Base-by-base conservation (phyloP, 2,329 filamentous ascomycete species). In the Didymella pinodella region DNA sequence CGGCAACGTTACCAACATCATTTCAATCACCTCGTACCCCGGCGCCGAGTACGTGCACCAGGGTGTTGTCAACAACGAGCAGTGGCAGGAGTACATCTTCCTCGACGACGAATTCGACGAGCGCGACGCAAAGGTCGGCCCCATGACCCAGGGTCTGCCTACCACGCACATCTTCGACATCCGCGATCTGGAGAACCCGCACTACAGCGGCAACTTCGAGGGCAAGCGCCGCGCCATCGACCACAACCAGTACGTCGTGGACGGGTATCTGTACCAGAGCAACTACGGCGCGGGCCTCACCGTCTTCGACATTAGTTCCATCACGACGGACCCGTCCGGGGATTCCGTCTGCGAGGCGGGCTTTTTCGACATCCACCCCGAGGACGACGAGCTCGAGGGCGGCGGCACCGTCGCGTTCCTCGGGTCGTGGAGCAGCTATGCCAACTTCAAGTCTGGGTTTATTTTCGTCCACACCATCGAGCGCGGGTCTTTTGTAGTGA, bases 21-120 rank as follows among this genome's bases (percentile, higher is more conserved):
- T 85, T 70, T 84, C 82, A 40, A 77, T 77, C 58, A 84, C 82
- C 4, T 78, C 77, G 0, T 86, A 85, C 67, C 77, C 81, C 11
- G 84, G 84, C 28, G 81, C 81, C 22, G 70, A 78, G 31, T 87
- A 86, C 71, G 83, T 83, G 2, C 85, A 87, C 65, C 84, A 86
- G 66, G 85, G 85, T 20, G 65, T 65, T 7, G 65, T 71, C 47
- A 69, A 69, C 48, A 65, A 69, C 54, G 67, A 62, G 41, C 58
- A 64, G 7, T 67, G 67, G 62, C 66, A 70, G 53, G 67, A 70
- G 14, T 73, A 68, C 57, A 43, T 74, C 31, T 68, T 73, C 53
- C 63, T 74, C 1, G 72, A 74, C 50, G 72, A 73, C 48, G 71
- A 74, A 46, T 69, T 71, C 58, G 72, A 74, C 45, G 72, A 74